phyloP scores from a whole-genome alignment of 768 basidiomycete species.

The Artomyces pyxidatus region DNA sequence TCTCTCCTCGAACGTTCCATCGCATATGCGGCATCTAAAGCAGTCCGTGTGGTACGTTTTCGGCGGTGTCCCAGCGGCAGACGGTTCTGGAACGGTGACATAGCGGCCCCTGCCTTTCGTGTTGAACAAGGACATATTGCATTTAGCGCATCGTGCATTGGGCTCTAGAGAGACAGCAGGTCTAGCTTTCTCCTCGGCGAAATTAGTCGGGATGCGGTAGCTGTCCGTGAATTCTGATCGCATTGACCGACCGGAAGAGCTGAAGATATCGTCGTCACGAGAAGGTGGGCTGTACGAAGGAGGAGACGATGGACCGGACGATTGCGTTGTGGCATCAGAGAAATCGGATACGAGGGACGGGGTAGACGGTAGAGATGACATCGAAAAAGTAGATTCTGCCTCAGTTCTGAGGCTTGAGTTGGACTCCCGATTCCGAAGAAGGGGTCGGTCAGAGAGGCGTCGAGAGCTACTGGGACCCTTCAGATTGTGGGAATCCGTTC shows the following conservation, averaged over 20 bases:
- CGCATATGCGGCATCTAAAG: constrained; percentile 65
- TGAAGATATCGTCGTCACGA: constrained; percentile 5
- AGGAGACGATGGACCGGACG: constrained; percentile 48
- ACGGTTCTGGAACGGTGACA: constrained; percentile 55
- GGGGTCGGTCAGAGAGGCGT: constrained; percentile 10
- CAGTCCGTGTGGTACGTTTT: constrained; percentile 67
- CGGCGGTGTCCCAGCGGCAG: constrained; percentile 34
- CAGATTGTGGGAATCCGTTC: not conserved
- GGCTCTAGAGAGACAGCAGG: constrained; percentile 20
- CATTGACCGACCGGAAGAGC: not conserved
- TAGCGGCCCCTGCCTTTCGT: constrained; percentile 52
- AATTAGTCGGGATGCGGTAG: not conserved
- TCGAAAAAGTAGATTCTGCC: constrained; percentile 22
- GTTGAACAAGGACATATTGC: constrained; percentile 49
- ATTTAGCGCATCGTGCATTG: constrained; percentile 51
- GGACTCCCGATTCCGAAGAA: constrained; percentile 7
- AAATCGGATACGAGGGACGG: constrained; percentile 55
- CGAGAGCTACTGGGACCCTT: constrained; percentile 2
- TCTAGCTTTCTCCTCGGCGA: not conserved
- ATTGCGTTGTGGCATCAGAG: constrained; percentile 51
- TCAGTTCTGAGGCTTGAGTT: constrained; percentile 13
- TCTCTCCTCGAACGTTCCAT: constrained; percentile 53
- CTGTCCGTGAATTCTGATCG: constrained; percentile 1
- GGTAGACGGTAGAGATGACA: constrained; percentile 36
- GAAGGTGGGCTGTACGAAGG: constrained; percentile 28